A percentile compares a stretch with the other conserved stretches of the same genome.
These are phyloP conservation scores for Scheffersomyces spartinae DNA, from an alignment of 805 yeast species.

Conservation along the genomic window DNA sequence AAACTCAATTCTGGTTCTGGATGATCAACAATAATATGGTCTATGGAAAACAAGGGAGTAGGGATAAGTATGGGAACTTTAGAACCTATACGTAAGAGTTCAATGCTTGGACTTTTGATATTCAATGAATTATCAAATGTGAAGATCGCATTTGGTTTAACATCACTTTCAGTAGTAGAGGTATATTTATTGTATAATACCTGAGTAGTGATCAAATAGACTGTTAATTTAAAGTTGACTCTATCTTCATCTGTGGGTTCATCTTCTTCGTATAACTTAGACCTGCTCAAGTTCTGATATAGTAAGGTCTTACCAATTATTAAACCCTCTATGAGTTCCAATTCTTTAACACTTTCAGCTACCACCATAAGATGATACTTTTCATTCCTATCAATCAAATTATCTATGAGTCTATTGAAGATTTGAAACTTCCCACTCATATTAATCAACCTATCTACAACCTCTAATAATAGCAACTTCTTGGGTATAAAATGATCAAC, in stretches of 20 bases:
- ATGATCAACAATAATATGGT: slow-evolving; percentile 13
- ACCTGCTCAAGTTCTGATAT: slow-evolving; percentile 59
- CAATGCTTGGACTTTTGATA: slow-evolving; percentile 22
- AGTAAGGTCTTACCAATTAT: slow-evolving; percentile 59
- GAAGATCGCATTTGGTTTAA: slow-evolving; percentile 18
- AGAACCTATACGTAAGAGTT: slow-evolving; percentile 15
- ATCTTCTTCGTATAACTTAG: slow-evolving; percentile 38
- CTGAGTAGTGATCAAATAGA: slow-evolving; percentile 17
- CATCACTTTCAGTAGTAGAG: slow-evolving; percentile 8
- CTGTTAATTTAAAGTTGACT: background rate
- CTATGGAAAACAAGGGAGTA: slow-evolving; percentile 20
- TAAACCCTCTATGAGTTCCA: slow-evolving; percentile 70
- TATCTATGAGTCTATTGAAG: slow-evolving; percentile 38
- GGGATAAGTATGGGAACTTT: slow-evolving; percentile 26
- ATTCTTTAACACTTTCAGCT: slow-evolving; percentile 53
- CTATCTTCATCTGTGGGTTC: slow-evolving; percentile 10
- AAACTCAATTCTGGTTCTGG: slow-evolving; percentile 12
- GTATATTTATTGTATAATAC: slow-evolving; percentile 23
- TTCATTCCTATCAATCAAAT: slow-evolving; percentile 14
- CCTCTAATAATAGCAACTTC: slow-evolving; percentile 52
- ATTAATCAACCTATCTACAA: slow-evolving; percentile 40
- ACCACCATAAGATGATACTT: slow-evolving; percentile 30
- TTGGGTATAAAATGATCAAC: slow-evolving; percentile 74
- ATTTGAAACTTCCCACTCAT: slow-evolving; percentile 51
- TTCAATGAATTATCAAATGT: slow-evolving; percentile 26